These are phyloP conservation scores for Diaporthe citri DNA, from an alignment of 2,329 filamentous ascomycete genomes.

Conservation along the genomic window DNA sequence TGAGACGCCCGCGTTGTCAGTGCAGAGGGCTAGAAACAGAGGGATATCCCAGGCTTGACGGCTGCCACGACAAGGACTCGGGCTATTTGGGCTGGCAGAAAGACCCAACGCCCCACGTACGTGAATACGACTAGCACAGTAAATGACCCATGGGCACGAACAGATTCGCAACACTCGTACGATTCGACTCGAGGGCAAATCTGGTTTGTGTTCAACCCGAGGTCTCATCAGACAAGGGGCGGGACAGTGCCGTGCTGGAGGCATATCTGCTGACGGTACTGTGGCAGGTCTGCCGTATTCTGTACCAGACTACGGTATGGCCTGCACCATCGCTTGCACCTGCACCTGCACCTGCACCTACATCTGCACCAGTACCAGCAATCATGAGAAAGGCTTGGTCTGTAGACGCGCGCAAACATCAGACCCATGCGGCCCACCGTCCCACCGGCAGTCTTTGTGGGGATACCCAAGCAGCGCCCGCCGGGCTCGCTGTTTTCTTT, in stretches of 20 bases:
- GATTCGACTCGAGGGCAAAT: slow-evolving; percentile 14
- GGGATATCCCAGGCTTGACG: slow-evolving; percentile 25
- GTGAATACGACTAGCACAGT: slow-evolving; percentile 19
- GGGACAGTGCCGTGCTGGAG: slow-evolving; percentile 15
- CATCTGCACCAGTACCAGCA: slow-evolving; percentile 13
- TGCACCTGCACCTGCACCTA: neutral
- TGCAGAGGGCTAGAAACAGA: slow-evolving; percentile 29
- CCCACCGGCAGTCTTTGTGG: slow-evolving; percentile 27
- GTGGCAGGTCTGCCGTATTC: neutral
- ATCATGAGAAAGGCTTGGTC: neutral
- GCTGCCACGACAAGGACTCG: slow-evolving; percentile 19
- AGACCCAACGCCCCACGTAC: slow-evolving; percentile 25
- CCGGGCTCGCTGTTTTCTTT: slow-evolving; percentile 1
- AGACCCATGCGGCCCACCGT: slow-evolving; percentile 30
- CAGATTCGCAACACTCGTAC: slow-evolving; percentile 28
- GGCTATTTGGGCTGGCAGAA: neutral
- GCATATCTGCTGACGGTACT: slow-evolving; percentile 3
- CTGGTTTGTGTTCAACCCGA: slow-evolving; percentile 16
- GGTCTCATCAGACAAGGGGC: slow-evolving; percentile 8
- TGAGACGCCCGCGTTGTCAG: slow-evolving; percentile 28
- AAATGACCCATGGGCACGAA: neutral
- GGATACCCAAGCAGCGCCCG: slow-evolving; percentile 2
- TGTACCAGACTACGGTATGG: neutral
- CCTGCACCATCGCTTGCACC: neutral
- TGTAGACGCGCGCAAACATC: slow-evolving; percentile 29